Evolutionary conservation across 2,329 filamentous ascomycete genomes (phyloP).

Genomic region (Eutypa lata): DNA sequence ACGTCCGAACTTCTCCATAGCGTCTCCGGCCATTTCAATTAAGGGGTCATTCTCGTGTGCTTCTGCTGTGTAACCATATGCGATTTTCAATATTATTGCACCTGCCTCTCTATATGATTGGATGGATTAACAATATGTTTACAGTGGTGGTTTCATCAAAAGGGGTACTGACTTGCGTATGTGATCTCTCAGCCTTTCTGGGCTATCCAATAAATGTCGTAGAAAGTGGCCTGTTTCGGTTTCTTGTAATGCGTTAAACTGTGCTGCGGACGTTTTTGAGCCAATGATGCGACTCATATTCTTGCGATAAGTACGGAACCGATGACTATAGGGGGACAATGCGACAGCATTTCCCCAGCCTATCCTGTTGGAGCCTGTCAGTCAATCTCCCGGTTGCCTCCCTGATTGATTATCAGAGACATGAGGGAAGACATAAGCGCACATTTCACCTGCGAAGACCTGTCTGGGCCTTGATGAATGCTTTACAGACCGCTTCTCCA

Average conservation of each 20-base stretch:
- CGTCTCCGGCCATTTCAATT: slow-evolving; percentile 12
- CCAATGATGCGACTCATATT: slow-evolving; percentile 43
- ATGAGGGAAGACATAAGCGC: slow-evolving; percentile 5
- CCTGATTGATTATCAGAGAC: background rate
- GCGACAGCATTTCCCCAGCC: slow-evolving; percentile 37
- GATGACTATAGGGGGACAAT: slow-evolving; percentile 32
- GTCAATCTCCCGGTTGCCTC: background rate
- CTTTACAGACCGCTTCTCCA: slow-evolving; percentile 33
- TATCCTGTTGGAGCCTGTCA: slow-evolving; percentile 11
- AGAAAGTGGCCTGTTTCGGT: slow-evolving; percentile 42
- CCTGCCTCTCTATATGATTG: slow-evolving; percentile 24
- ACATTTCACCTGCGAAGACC: slow-evolving; percentile 35
- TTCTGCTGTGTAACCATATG: slow-evolving; percentile 26
- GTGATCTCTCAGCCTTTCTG: slow-evolving; percentile 35
- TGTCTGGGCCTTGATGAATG: slow-evolving; percentile 33
- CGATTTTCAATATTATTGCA: slow-evolving; percentile 22
- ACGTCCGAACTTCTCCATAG: slow-evolving; percentile 16
- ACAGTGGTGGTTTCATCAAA: background rate
- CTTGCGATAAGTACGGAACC: slow-evolving; percentile 41
- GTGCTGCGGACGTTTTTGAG: slow-evolving; percentile 33
- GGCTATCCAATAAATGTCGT: slow-evolving; percentile 36
- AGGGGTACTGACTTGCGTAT: slow-evolving; percentile 35
- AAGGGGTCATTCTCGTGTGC: slow-evolving; percentile 19
- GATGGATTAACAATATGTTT: background rate
- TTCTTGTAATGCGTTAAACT: slow-evolving; percentile 41